These are phyloP conservation scores for Fusarium staphyleae DNA, from an alignment of 2,329 filamentous ascomycete species.

Conservation along the genomic window DNA sequence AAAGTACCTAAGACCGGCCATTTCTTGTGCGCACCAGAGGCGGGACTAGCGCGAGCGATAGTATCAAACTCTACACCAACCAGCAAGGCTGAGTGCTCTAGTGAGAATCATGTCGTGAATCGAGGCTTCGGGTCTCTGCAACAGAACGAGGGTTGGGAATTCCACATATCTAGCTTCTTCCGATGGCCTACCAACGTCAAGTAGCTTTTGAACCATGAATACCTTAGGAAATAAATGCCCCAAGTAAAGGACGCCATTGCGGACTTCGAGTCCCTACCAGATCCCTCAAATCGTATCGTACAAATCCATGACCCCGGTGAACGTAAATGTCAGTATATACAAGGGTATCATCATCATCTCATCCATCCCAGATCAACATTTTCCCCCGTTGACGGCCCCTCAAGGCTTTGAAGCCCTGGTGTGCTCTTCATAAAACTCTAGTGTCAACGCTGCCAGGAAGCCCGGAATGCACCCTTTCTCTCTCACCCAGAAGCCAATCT, in stretches of 20 bases:
- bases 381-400: background rate
- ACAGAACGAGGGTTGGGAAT: background rate
- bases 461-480: constrained; percentile 93
- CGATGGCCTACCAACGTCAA: constrained; percentile 2
- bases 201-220: too few species aligned
- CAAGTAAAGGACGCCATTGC: background rate
- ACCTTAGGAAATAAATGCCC: too few species aligned
- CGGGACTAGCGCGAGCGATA: too few species aligned
- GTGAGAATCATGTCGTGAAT: background rate
- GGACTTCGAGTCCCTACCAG: background rate
- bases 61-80: too few species aligned
- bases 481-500: constrained; percentile 95
- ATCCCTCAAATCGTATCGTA: background rate
- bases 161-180: background rate
- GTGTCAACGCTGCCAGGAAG: constrained; percentile 86
- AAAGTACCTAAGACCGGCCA: too few species aligned
- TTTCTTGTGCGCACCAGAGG: too few species aligned
- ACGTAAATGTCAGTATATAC: constrained; percentile 24
- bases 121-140: constrained; percentile 5
- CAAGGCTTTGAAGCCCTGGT: constrained; percentile 34
- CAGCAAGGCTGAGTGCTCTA: background rate
- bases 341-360: constrained; percentile 41
- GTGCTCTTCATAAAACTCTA: constrained; percentile 89
- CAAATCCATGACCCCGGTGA: background rate
- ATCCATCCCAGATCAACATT: constrained; percentile 15